Evolutionary conservation across 2,329 filamentous ascomycete genomes (phyloP).

Genomic region (Penicillium nordicum): DNA sequence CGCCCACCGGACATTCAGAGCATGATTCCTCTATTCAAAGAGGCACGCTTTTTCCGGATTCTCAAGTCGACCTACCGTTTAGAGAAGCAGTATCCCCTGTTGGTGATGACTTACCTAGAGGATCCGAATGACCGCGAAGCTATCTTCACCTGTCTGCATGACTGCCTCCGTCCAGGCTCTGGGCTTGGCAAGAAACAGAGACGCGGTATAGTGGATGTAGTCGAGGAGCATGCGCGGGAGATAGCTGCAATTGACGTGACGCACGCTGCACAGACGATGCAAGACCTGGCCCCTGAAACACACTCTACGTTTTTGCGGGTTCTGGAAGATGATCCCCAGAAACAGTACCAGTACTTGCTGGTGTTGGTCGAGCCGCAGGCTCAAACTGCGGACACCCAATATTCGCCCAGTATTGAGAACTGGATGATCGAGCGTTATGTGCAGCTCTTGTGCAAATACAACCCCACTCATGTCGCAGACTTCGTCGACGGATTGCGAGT

Average conservation of each 20-base stretch:
- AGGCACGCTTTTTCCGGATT: constrained; percentile 84
- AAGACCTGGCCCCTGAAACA: constrained; percentile 59
- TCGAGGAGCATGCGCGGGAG: constrained; percentile 62
- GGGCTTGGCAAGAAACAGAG: constrained; percentile 66
- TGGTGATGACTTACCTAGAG: constrained; percentile 79
- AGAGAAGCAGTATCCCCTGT: constrained; percentile 73
- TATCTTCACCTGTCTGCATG: constrained; percentile 75
- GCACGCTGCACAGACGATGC: constrained; percentile 63
- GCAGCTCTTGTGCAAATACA: constrained; percentile 83
- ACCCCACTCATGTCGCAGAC: constrained; percentile 76
- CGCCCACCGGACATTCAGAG: constrained; percentile 76
- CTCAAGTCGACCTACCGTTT: constrained; percentile 81
- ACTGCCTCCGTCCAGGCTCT: constrained; percentile 66
- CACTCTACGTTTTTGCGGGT: constrained; percentile 64
- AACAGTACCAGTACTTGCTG: constrained; percentile 73
- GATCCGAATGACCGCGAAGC: constrained; percentile 71
- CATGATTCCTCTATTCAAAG: constrained; percentile 72
- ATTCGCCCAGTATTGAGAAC: constrained; percentile 43
- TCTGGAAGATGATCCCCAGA: constrained; percentile 57
- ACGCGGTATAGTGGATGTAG: constrained; percentile 65
- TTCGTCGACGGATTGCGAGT: constrained; percentile 76
- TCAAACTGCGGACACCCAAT: constrained; percentile 32
- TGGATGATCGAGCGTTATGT: constrained; percentile 80
- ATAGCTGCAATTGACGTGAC: constrained; percentile 65
- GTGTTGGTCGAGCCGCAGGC: constrained; percentile 67